Base-by-base conservation (phyloP, 129 eudicot species). In the Daucus carota region DNA sequence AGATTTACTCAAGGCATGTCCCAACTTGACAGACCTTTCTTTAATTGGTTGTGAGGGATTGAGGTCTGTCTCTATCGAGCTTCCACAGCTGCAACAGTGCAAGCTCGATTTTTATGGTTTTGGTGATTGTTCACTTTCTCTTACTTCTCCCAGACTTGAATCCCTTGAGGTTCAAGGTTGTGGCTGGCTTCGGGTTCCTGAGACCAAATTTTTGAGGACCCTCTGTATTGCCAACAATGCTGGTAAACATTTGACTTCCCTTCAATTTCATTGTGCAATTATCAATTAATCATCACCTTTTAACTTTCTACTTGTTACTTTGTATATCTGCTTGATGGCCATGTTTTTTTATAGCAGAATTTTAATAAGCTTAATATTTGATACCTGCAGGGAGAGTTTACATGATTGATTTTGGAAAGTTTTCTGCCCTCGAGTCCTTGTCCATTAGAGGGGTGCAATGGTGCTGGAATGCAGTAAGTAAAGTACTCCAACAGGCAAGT, bases 371-470 rank as follows among this genome's bases (percentile, higher is more conserved):
- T 46, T 18, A 22, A 38, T 29, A 41, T 73, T 73, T 76, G 70
- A 33, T 63, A 59, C 1, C 70, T 78, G 54, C 84, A 93, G 98
- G 96, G 77, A 81, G 92, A 65, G 98, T 93, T 75, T 82, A 89
- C 63, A 72, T 83, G 86, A 87, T 93, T 41, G 97, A 93, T 65
- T 91, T 91, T 77, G 97, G 98, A 52, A 93, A 91, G 66, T 93
- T 93, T 8, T 72, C 67, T 71, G 89, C 92, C n/a, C 86, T 93
- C 42, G 97, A 93, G 81, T 76, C 85, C 38, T 85, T 93, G 80
- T 81, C 93, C 44, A 77, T 93, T n/a, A 88, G 96, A 87, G 98
- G 98, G 26, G 91, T 91, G 10, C 98, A 93, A 74, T 93, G 97
- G 97, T 83, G 92, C 79, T 93, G 98, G 98, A 87, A 87, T 85